phyloP scores from a whole-genome alignment of 2,329 filamentous ascomycete genomes.

The Alternaria longipes region DNA sequence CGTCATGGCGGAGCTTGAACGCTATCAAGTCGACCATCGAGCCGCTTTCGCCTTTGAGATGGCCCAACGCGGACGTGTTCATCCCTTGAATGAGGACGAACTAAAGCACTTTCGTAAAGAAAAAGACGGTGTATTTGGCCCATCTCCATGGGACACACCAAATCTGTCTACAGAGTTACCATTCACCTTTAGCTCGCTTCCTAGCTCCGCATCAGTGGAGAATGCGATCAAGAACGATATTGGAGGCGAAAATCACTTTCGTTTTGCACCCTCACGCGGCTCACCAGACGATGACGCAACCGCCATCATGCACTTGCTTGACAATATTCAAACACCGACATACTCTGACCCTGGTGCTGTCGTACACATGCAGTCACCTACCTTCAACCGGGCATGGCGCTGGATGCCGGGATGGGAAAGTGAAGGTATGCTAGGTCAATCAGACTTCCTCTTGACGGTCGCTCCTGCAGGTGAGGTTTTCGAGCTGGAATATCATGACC shows the following conservation, averaged over 20 bases:
- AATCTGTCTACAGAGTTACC: conserved; percentile 4
- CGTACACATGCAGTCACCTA: conserved; percentile 18
- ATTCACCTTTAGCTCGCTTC: conserved; percentile 5
- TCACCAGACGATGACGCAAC: conserved; percentile 10
- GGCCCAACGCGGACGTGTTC: conserved; percentile 4
- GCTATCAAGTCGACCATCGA: conserved; percentile 6
- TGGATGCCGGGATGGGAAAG: conserved; percentile 4
- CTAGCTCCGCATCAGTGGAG: conserved; percentile 2
- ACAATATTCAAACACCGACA: conserved; percentile 12
- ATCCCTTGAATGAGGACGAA: conserved; percentile 15
- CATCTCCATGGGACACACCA: conserved; percentile 12
- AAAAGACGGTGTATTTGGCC: conserved; percentile 1
- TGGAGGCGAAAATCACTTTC: conserved; percentile 12
- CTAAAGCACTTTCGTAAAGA: conserved; percentile 11
- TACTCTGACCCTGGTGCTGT: conserved; percentile 19
- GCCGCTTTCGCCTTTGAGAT: neutral
- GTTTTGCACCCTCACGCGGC: conserved; percentile 13
- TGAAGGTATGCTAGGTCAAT: conserved; percentile 16
- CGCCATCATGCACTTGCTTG: conserved; percentile 14
- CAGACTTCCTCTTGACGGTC: conserved; percentile 9
- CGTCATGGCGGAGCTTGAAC: conserved; percentile 20
- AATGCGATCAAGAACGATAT: conserved; percentile 15
- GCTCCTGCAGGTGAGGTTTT: conserved; percentile 16
- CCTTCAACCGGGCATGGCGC: conserved; percentile 8
- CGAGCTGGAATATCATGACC: conserved; percentile 18